Percentiles rank a stretch among this genome's conserved stretches.
phyloP scores from a whole-genome alignment of 495 filamentous ascomycete species.

The Saxispiralis lemnorum region DNA sequence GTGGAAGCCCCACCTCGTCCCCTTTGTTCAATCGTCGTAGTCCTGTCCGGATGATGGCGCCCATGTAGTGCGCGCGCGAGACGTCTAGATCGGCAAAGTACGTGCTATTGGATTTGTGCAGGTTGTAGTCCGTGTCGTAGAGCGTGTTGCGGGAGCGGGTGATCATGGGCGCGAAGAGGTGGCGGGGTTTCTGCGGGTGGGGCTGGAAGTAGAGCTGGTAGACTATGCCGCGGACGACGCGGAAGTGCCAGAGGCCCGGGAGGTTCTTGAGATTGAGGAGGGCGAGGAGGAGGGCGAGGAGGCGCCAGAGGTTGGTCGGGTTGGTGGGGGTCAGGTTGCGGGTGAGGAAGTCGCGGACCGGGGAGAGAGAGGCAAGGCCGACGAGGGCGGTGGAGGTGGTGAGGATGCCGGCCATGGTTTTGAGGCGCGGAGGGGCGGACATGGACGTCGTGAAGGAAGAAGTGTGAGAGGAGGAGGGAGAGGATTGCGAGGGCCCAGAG shows the following conservation, averaged over 20 bases:
- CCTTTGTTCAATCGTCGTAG: slow-evolving; percentile 24
- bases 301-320: slow-evolving; percentile 30
- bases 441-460: background rate
- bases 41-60: slow-evolving; percentile 39
- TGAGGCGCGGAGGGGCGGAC: slow-evolving; percentile 11
- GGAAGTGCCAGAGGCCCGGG: slow-evolving; percentile 59
- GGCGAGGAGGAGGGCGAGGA: slow-evolving; percentile 35
- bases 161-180: slow-evolving; percentile 48
- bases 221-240: slow-evolving; percentile 43
- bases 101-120: slow-evolving; percentile 65
- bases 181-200: slow-evolving; percentile 16
- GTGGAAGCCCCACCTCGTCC: slow-evolving; percentile 13
- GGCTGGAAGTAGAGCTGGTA: slow-evolving; percentile 41
- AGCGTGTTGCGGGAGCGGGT: slow-evolving; percentile 39
- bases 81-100: slow-evolving; percentile 62
- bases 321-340: slow-evolving; percentile 7
- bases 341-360: slow-evolving; percentile 6
- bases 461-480: background rate
- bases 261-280: slow-evolving; percentile 51
- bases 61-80: slow-evolving; percentile 44
- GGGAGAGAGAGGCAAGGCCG: background rate
- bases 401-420: slow-evolving; percentile 7
- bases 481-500: background rate
- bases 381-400: slow-evolving; percentile 6
- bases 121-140: slow-evolving; percentile 63